Base-by-base conservation (phyloP, 306 rosid genomes). In the Pyrus bretschneideri region DNA sequence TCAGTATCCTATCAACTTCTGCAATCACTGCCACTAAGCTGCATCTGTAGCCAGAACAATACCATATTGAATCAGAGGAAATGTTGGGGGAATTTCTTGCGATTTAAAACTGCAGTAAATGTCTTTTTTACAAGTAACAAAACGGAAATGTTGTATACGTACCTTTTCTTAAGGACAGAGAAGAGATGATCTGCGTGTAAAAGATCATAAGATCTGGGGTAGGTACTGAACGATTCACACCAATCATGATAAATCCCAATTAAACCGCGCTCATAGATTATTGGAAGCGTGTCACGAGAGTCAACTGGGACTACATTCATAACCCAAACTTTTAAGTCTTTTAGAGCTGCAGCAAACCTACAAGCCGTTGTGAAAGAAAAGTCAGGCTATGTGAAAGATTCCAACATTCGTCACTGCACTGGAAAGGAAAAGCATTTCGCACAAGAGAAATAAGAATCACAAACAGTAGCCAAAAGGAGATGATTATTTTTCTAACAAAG, bases 321-420 rank as follows among this genome's bases (percentile, higher is more conserved):
- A 52, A 90, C 96, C 97, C 97, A 92, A 13, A 92, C 72, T 73
- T 80, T 88, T 46, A 90, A 52, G 69, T 67, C 79, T 80, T 77
- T 87, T 44, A 92, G 85, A n/a, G 96, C 92, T 0, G 93, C 93
- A 69, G 97, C 96, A 88, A 92, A 92, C 75, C 96, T 92, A 76
- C 63, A 81, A 52, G 71, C 60, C 60, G 74, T 14, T 13, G 75
- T 4, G 21, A 2, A 52, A 57, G 69, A 18, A 61, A 67, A 25
- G 44, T 14, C 13, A 35, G n/a, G 57, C 11, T 9, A 69, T 23
- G 73, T 46, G 35, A 62, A 66, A 19, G 27, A 58, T 55, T 40
- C 49, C 5, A 29, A 44, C 73, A 31, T 69, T 21, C 40, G 46
- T 63, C 51, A 76, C 62, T 18, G 51, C 76, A 52, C 49, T n/a